Evolutionary conservation across 2,329 filamentous ascomycete species (phyloP), one percentile per base, ranked within the genome.

Genomic region (Claviceps sorghi): DNA sequence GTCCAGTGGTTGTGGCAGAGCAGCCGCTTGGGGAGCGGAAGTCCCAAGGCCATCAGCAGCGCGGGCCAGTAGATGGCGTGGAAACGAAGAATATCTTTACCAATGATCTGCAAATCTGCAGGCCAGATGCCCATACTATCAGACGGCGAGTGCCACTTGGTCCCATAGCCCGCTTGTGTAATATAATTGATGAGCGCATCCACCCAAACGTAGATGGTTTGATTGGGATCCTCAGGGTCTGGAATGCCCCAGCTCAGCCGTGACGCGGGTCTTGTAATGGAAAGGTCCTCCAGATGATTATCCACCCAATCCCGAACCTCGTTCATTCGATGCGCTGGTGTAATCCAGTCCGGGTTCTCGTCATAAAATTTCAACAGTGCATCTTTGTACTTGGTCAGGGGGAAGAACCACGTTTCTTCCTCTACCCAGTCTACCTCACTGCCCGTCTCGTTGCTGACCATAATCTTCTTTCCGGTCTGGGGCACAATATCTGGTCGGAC

Each of bases 21-120:
- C 34, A 98, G 79, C 56, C 82, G 82, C 62, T 82, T 84, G 1
- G 93, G 88, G 1, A 86, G 72, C 1, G 88, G 84, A 4, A 97
- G 74, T 50, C 83, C 82, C 15, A 96, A 73, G 1, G 93, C 91
- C 77, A 98, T 84, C 17, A 98, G 80, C 59, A 98, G 85, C 3
- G 93, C 93, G 0, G 93, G 93, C 93, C 94, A 98, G 73, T 98
- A 98, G 48, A 98, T 83, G 67, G 88, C 91, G 65, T 98, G 94
- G 67, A 98, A 98, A 19, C 89, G 84, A 53, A 95, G 75, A 58
- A 98, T 98, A 65, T 98, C 93, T 68, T 98, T 98, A 48, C 93
- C 93, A 52, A 98, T 84, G 29, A 98, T 81, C 46, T 98, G 93
- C 19, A 93, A 77, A 65, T 98, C 83, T 9, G 88, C 88, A 4